Base-by-base conservation (phyloP, 2,329 filamentous ascomycete genomes). In the Fusarium transvaalense region DNA sequence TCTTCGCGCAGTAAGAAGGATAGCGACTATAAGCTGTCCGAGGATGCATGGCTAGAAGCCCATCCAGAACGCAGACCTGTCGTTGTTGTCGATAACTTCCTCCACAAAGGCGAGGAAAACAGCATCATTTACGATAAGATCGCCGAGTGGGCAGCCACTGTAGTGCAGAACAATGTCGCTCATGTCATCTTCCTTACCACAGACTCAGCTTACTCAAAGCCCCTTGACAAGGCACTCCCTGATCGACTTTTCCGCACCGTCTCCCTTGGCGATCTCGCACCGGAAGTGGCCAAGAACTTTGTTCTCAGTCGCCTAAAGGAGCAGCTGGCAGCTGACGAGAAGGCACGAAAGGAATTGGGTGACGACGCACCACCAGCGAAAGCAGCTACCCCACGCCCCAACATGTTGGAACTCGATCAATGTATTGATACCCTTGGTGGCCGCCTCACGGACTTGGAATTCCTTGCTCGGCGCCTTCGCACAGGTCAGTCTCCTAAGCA, bases 121-220 rank as follows among this genome's bases (percentile, higher is more conserved):
- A 82, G 82, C 37, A 81, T 90, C n/a, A 84, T 94, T 21, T 92
- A 92, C 60, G 91, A 94, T 67, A 93, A 92, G 76, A 84, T 95
- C 48, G 89, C 94, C 0, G 93, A 97, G 75, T 98, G 95, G 93
- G 94, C 94, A 2, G 94, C 96, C 6, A 85, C 89, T 3, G 82
- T 97, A 29, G 94, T 96, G 0, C 92, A 93, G 45, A 90, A 91
- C 53, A 97, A 97, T 69, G 86, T 97, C 42, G 95, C 95, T 1
- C 96, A 98, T 78, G 94, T 98, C 58, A 90, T 99, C 59, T 97
- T 98, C 83, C 83, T 99, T 37, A 97, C 95, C 0, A 93, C 91
- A 59, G 95, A 98, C 68, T 88, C 93, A 1, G 92, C 93, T 0
- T 97, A 93, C 79, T 91, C 92, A 50, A 98, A 98, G 78, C 91